Conservation (phyloP, 2,329 filamentous ascomycete genomes). For the Aplosporella prunicola region DNA sequence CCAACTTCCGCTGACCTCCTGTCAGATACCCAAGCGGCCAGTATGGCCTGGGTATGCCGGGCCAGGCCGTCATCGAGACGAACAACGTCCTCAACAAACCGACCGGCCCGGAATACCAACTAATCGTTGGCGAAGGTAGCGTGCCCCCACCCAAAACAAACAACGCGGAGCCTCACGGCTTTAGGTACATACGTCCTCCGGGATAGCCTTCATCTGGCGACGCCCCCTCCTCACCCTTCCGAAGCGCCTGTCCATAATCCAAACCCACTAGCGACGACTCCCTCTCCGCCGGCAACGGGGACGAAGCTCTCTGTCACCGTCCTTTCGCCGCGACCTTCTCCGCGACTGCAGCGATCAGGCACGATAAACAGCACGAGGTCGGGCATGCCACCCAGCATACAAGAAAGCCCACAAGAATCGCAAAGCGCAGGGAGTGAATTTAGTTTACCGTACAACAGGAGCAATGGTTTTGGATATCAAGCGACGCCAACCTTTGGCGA, state of each 20-base stretch:
- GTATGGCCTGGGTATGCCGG: constrained; percentile 31
- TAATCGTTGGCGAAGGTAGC: constrained; percentile 88
- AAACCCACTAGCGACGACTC: constrained; percentile 80
- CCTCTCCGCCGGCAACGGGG: constrained; percentile 73
- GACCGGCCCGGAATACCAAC: constrained; percentile 72
- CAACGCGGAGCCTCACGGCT: constrained; percentile 14
- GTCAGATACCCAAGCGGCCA: constrained; percentile 71
- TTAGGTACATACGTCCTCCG: constrained; percentile 80
- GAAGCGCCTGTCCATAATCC: constrained; percentile 79
- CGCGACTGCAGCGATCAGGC: constrained; percentile 32
- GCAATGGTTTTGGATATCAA: constrained; percentile 5
- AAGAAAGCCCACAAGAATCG: constrained; percentile 34
- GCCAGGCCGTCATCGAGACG: constrained; percentile 64
- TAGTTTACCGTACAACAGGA: constrained; percentile 24
- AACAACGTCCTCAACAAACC: constrained; percentile 81
- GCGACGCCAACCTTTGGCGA: constrained; percentile 68
- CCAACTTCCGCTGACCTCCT: no score
- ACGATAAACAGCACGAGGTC: constrained; percentile 34
- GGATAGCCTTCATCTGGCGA: constrained; percentile 86
- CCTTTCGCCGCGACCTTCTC: constrained; percentile 47
- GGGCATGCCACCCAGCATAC: constrained; percentile 37
- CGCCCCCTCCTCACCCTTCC: constrained; percentile 88
- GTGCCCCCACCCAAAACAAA: constrained; percentile 10
- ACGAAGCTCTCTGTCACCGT: constrained; percentile 74
- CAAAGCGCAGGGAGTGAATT: constrained; percentile 37